Evolutionary conservation across 129 eudicot genomes (phyloP).

Genomic region (Saussurea involucrata): DNA sequence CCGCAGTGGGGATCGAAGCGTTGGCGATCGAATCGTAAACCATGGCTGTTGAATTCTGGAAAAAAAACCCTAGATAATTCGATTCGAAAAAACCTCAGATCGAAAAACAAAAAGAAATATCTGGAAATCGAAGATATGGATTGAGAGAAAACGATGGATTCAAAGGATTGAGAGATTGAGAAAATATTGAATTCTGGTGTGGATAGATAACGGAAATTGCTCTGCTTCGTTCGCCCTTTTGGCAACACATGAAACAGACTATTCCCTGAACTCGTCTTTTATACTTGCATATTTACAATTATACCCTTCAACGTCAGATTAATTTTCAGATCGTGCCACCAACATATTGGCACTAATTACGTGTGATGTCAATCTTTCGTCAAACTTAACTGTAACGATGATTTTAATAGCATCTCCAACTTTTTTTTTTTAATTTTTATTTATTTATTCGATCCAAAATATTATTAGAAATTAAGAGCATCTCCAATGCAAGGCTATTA

Average conservation of each 20-base stretch:
- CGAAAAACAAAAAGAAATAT: background rate
- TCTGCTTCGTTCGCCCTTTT: constrained; percentile 42
- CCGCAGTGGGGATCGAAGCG: constrained; percentile 44
- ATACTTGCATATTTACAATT: background rate
- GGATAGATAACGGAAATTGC: constrained; percentile 44
- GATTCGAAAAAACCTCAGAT: constrained; percentile 1
- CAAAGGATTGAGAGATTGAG: constrained; percentile 2
- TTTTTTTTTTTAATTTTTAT: too few species aligned
- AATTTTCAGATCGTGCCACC: constrained; percentile 19
- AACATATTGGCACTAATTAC: background rate
- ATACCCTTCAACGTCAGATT: background rate
- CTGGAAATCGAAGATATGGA: constrained; percentile 2
- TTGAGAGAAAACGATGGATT: constrained; percentile 1
- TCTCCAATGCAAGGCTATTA: too few species aligned
- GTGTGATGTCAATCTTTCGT: constrained; percentile 15
- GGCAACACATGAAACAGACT: constrained; percentile 20
- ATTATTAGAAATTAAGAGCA: too few species aligned
- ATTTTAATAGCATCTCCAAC: too few species aligned
- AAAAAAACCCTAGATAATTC: constrained; percentile 25
- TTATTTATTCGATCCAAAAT: too few species aligned
- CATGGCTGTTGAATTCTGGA: constrained; percentile 31
- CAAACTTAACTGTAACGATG: background rate
- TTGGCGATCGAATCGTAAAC: constrained; percentile 52
- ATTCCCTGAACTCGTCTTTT: background rate
- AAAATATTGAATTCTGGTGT: constrained; percentile 12